A percentile compares a stretch with the other conserved stretches of the same genome.
Conservation (phyloP, 2,329 filamentous ascomycete genomes). For the Talaromyces sp. region DNA sequence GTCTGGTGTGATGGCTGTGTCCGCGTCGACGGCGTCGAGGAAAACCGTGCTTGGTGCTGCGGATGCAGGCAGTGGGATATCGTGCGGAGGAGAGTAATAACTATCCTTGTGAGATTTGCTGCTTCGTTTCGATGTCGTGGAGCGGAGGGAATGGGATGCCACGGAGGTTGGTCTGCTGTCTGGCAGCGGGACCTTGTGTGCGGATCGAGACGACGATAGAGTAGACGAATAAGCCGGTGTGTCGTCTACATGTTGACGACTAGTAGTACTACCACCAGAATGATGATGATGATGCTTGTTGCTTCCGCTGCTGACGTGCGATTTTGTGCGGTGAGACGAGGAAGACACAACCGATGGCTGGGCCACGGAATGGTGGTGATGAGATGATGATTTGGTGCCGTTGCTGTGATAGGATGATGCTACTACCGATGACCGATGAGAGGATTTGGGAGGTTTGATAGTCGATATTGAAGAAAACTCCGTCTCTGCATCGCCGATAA, state of each 20-base stretch:
- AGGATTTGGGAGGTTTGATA: slow-evolving; percentile 27
- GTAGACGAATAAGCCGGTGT: slow-evolving; percentile 11
- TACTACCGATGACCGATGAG: slow-evolving; percentile 17
- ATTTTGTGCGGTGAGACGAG: slow-evolving; percentile 11
- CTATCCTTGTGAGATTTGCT: slow-evolving; percentile 13
- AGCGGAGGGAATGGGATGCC: slow-evolving; percentile 18
- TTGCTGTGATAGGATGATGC: slow-evolving; percentile 1
- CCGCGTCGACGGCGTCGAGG: slow-evolving; percentile 19
- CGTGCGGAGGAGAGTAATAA: slow-evolving; percentile 3
- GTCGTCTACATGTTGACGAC: neutral
- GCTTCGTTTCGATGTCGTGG: slow-evolving; percentile 7
- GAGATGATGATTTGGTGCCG: neutral
- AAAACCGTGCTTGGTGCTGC: slow-evolving; percentile 25
- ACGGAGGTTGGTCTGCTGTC: slow-evolving; percentile 23
- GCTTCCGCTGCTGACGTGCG: slow-evolving; percentile 9
- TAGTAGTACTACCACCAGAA: neutral
- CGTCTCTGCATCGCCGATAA: slow-evolving; percentile 18
- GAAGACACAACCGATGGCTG: slow-evolving; percentile 1
- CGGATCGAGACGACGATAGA: slow-evolving; percentile 26
- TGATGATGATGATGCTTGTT: neutral
- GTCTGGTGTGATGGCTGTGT: slow-evolving; percentile 62
- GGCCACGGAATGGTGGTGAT: slow-evolving; percentile 6
- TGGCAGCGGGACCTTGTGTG: slow-evolving; percentile 34
- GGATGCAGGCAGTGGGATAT: slow-evolving; percentile 30
- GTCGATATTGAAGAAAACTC: slow-evolving; percentile 35